Conservation (phyloP, 2,329 filamentous ascomycete species). For the Colletotrichum horii region DNA sequence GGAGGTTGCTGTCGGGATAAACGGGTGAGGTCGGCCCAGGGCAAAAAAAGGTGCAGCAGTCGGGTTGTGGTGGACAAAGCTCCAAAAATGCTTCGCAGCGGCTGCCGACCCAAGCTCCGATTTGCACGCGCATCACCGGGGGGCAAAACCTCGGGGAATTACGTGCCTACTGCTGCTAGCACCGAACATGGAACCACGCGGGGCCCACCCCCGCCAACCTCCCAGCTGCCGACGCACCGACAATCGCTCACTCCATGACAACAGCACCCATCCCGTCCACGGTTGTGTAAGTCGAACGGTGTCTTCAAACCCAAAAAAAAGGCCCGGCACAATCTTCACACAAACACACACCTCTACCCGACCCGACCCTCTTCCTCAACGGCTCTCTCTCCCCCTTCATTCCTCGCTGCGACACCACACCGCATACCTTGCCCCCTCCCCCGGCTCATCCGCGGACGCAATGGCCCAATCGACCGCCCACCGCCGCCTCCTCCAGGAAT, state of each 20-base stretch:
- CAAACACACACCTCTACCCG: not conserved
- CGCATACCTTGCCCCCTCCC: not conserved
- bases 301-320: not conserved
- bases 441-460: not conserved
- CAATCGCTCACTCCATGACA: not conserved
- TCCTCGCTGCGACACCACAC: not conserved
- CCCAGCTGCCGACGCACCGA: not conserved
- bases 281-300: constrained; percentile 5
- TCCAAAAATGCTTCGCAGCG: constrained; percentile 2
- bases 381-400: not conserved
- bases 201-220: constrained; percentile 4
- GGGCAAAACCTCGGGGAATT: constrained; percentile 19
- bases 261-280: not conserved
- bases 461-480: constrained; percentile 70
- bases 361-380: not conserved
- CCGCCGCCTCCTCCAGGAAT: constrained; percentile 92
- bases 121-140: not conserved
- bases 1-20: not conserved
- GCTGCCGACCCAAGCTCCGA: constrained; percentile 4
- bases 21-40: constrained; percentile 1
- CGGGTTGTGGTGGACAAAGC: constrained; percentile 10
- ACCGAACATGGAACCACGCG: not conserved
- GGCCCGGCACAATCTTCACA: not conserved
- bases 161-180: not conserved
- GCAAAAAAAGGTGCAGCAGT: not conserved